Conservation (phyloP, 2,329 filamentous ascomycete species). For the Fusarium napiforme region DNA sequence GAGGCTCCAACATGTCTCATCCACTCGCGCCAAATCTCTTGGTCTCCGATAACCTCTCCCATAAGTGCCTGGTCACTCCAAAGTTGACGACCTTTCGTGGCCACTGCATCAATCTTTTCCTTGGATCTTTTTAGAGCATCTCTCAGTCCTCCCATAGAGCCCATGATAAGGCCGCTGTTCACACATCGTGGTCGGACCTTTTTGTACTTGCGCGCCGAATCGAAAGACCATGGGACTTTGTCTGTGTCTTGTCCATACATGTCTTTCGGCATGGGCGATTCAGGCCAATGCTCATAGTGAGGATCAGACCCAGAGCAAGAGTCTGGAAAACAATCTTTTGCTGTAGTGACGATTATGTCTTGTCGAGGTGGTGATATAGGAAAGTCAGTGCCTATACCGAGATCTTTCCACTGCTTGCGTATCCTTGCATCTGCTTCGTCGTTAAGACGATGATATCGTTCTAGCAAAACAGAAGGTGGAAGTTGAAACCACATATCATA, state of each 20-base stretch:
- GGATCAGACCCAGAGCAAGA: constrained; percentile 50
- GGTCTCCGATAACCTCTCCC: constrained; percentile 53
- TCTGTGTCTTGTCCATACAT: constrained; percentile 51
- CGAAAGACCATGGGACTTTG: constrained; percentile 41
- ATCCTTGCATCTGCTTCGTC: constrained; percentile 48
- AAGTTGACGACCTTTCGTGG: constrained; percentile 48
- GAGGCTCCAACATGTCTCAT: constrained; percentile 42
- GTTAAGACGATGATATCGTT: constrained; percentile 52
- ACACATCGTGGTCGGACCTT: constrained; percentile 50
- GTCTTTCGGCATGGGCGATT: constrained; percentile 49
- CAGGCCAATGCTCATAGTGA: constrained; percentile 52
- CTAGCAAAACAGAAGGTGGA: constrained; percentile 51
- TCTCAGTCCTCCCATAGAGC: constrained; percentile 46
- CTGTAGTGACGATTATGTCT: constrained; percentile 48
- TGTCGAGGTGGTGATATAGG: constrained; percentile 48
- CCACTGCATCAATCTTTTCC: constrained; percentile 45
- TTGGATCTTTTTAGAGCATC: constrained; percentile 41
- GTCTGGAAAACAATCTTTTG: constrained; percentile 51
- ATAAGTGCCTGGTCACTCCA: constrained; percentile 54
- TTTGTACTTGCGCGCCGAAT: constrained; percentile 49
- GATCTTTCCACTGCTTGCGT: constrained; percentile 39
- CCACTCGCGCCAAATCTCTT: constrained; percentile 53
- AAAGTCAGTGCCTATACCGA: constrained; percentile 30
- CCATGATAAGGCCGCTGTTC: constrained; percentile 52
- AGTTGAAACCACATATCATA: constrained; percentile 56